Evolutionary conservation across 805 yeast genomes (phyloP), one percentile per base, ranked within the genome.

Genomic region (Candida easanensis): DNA sequence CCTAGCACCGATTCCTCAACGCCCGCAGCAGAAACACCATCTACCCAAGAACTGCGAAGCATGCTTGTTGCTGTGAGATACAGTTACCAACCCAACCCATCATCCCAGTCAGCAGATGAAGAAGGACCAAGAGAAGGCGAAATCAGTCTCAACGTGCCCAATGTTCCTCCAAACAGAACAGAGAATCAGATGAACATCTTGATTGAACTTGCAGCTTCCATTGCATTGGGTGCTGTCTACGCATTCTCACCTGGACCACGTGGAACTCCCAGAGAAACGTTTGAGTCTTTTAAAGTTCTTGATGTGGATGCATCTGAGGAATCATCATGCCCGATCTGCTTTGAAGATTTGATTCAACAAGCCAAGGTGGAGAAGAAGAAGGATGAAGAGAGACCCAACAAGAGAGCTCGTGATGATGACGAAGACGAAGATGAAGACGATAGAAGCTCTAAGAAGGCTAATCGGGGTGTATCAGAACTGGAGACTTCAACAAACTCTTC

Each of bases 141-240:
- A 2, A 65, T 84, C 27, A 72, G 81, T 26, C 63, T 84, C 52
- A 77, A 82, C 32, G 77, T 84, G 23, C 87, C 89, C n/a, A 80
- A 82, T 52, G 79, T 79, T 33, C 75, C 82, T 0, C 62, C 71
- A 15, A 77, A 78, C 45, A 78, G 82, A 41, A 83, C 80, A n/a
- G 73, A 74, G 28, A 71, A 77, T 14, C 55, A 50, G 27, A 66
- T 83, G 25, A 81, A 78, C 54, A 79, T 76, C 27, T 69, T 84
- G 42, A 76, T 84, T 11, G 68, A 82, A 21, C 63, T 84, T 44
- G 88, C 89, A 2, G 82, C 90, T 0, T 79, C 80, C 20, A 72
- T 84, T 61, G 89, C 89, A 1, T 70, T 82, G 58, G 66, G 82
- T 31, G 79, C 87, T 14, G 76, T 83, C 28, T 70, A 77, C 4